Base-by-base conservation (phyloP, 768 basidiomycete genomes). In the Mycena rosella region DNA sequence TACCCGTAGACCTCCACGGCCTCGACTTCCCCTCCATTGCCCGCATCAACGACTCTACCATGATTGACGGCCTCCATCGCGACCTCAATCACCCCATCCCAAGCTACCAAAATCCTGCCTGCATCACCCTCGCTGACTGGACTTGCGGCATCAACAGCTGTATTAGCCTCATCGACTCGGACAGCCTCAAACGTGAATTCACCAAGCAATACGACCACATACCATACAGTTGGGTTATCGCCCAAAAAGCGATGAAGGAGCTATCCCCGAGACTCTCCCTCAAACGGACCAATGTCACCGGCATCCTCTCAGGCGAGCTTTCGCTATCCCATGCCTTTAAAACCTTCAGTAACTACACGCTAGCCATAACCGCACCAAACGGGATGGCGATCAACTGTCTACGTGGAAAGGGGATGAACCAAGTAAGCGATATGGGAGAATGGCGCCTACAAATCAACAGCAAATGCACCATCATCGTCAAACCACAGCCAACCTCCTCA, bases 61-160 rank as follows among this genome's bases (percentile, higher is more conserved):
- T n/a, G n/a, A n/a, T n/a, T n/a, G n/a, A n/a, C n/a, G n/a, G n/a
- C n/a, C n/a, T n/a, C n/a, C n/a, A n/a, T n/a, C n/a, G n/a, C n/a
- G n/a, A n/a, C n/a, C n/a, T n/a, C n/a, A n/a, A n/a, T n/a, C n/a
- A n/a, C n/a, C n/a, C n/a, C n/a, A 70, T 76, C 13, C 27, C 36
- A 0, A 54, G 64, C 1, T 78, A 68, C 27, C 38, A 70, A 1
- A 64, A 2, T 8, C 14, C 56, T 0, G 62, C 62, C 0, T 14
- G 18, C 1, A 55, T 63, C 24, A 63, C 71, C 2, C 65, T 67
- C 24, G 57, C 61, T 1, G 62, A 72, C 48, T 72, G 71, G 61
- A 63, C 44, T 4, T 70, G 69, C 32, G 14, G 6, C 2, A 40
- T 57, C 24, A 68, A 68, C 24, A 29, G 29, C 24, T 68, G 62